Evolutionary conservation across 2,329 filamentous ascomycete genomes (phyloP).

Genomic region (Exophiala sp.): DNA sequence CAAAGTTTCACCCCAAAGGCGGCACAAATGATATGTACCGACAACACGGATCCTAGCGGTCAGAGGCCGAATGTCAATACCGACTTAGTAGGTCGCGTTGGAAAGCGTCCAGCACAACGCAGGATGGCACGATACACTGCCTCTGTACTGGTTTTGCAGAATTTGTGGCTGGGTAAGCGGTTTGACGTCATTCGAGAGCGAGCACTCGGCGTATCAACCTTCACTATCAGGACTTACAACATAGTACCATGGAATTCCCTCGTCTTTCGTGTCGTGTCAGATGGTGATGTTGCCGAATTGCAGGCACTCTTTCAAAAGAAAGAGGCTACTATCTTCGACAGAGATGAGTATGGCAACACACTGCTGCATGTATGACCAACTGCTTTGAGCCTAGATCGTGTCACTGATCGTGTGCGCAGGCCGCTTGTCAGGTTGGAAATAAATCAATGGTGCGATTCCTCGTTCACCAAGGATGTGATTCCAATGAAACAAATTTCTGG

Average conservation of each 20-base stretch:
- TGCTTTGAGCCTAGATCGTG: background rate
- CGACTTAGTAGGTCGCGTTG: no score
- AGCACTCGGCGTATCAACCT: background rate
- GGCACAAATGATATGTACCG: background rate
- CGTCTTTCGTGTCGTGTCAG: background rate
- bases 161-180: constrained; percentile 3
- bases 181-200: background rate
- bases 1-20: background rate
- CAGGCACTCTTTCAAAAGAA: constrained; percentile 1
- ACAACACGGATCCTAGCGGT: background rate
- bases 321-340: constrained; percentile 6
- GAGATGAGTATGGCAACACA: background rate
- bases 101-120: no score
- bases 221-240: constrained; percentile 2
- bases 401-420: background rate
- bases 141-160: constrained; percentile 6
- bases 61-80: no score
- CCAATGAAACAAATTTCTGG: background rate
- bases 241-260: background rate
- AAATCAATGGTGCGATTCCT: background rate
- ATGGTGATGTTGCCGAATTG: background rate
- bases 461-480: constrained; percentile 4
- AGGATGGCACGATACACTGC: background rate
- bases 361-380: constrained; percentile 1
- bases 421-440: background rate